These are phyloP conservation scores for Backusella macrospora DNA, from an alignment of 192 early-diverging fungal genomes.

Conservation along the genomic window DNA sequence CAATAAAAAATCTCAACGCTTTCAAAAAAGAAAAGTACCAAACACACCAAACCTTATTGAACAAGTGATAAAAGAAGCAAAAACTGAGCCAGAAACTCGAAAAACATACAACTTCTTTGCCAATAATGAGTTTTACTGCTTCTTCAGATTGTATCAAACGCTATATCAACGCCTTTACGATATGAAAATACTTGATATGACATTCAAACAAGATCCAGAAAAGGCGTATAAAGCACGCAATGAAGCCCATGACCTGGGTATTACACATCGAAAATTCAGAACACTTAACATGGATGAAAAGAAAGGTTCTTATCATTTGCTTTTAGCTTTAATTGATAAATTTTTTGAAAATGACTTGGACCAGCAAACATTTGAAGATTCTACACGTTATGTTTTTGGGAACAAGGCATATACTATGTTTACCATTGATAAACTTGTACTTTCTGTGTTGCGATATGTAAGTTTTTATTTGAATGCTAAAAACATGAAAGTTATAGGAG, in stretches of 20 bases:
- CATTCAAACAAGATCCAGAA: conserved; percentile 55
- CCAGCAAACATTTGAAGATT: conserved; percentile 79
- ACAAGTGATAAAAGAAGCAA: not conserved
- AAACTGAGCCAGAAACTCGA: not conserved
- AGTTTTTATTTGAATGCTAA: not conserved
- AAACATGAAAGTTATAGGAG: too few relatives aligned
- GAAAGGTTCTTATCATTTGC: conserved; percentile 70
- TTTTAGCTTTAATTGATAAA: conserved; percentile 73
- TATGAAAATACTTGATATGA: conserved; percentile 75
- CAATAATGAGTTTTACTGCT: conserved; percentile 84
- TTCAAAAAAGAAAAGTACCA: conserved; percentile 34
- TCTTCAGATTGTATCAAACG: conserved; percentile 87
- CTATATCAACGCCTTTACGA: conserved; percentile 77
- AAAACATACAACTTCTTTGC: conserved; percentile 72
- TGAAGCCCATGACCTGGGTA: conserved; percentile 55
- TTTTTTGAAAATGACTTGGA: conserved; percentile 57
- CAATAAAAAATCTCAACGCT: conserved; percentile 16
- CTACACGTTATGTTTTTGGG: conserved; percentile 78
- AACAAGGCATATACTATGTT: conserved; percentile 85
- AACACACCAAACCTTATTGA: not conserved
- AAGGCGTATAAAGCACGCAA: conserved; percentile 53
- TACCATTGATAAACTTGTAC: conserved; percentile 85
- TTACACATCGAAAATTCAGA: not conserved
- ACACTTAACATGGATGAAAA: conserved; percentile 55
- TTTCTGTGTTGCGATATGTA: conserved; percentile 78